Conservation (phyloP, 805 yeast genomes). For the Saccharomycopsis guyanensis region DNA sequence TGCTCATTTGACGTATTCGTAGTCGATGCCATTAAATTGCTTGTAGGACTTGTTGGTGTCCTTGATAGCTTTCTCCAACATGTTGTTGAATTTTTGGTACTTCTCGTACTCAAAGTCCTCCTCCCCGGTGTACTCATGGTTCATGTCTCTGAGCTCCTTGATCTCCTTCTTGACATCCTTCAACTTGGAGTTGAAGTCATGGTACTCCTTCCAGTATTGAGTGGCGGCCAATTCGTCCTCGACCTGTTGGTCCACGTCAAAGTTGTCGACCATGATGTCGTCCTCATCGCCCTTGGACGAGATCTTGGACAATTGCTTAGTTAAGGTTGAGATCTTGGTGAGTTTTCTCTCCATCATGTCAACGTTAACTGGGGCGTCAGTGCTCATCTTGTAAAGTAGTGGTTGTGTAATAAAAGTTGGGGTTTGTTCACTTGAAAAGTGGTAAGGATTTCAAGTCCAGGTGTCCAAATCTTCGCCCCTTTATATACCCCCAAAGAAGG, state of each 20-base stretch:
- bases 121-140: constrained; percentile 19
- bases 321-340: constrained; percentile 18
- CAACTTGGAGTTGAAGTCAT: constrained; percentile 17
- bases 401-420: neutral
- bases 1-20: constrained; percentile 14
- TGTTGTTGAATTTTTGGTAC: constrained; percentile 12
- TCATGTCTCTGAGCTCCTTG: constrained; percentile 18
- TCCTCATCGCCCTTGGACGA: constrained; percentile 13
- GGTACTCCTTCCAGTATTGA: constrained; percentile 21
- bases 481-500: neutral
- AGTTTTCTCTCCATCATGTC: constrained; percentile 18
- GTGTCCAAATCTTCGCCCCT: neutral
- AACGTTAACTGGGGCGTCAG: constrained; percentile 6
- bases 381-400: constrained; percentile 9
- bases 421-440: no score
- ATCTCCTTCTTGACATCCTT: constrained; percentile 18
- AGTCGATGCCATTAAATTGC: constrained; percentile 19
- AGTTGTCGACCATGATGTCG: neutral
- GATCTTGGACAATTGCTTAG: constrained; percentile 18
- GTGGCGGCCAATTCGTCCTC: constrained; percentile 11
- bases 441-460: no score
- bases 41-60: constrained; percentile 19
- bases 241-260: constrained; percentile 1
- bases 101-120: constrained; percentile 18
- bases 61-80: constrained; percentile 15